Evolutionary conservation across 139 green algal genomes (phyloP).

Genomic region (Nannochloris sp.): DNA sequence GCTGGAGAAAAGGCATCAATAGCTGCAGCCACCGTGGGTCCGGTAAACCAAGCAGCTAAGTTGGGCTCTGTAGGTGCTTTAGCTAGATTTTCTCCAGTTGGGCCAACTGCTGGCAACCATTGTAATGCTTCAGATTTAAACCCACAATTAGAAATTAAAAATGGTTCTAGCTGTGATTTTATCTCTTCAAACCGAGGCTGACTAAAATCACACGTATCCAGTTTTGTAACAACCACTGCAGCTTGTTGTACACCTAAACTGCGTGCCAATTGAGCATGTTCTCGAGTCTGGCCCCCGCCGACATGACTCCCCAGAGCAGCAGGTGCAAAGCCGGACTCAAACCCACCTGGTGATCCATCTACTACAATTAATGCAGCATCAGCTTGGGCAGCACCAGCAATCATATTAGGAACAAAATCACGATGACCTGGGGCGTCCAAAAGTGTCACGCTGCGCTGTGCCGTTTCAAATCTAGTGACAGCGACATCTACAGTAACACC

Average conservation of each 20-base stretch:
- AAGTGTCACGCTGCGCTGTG: constrained; percentile 54
- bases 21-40: constrained; percentile 48
- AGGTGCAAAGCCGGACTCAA: constrained; percentile 86
- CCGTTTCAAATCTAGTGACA: constrained; percentile 46
- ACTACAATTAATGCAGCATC: constrained; percentile 93
- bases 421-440: constrained; percentile 93
- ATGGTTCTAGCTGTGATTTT: constrained; percentile 59
- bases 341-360: constrained; percentile 82
- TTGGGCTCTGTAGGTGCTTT: constrained; percentile 21
- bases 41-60: constrained; percentile 49
- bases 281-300: constrained; percentile 79
- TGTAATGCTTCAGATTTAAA: constrained; percentile 60
- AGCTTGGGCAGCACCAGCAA: constrained; percentile 70
- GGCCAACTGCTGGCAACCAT: constrained; percentile 80
- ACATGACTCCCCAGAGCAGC: constrained; percentile 2
- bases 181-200: constrained; percentile 76
- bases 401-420: constrained; percentile 98
- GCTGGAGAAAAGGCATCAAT: constrained; percentile 68
- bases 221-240: constrained; percentile 84
- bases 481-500: constrained; percentile 96
- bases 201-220: constrained; percentile 68
- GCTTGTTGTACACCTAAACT: constrained; percentile 80
- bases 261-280: constrained; percentile 89
- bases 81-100: constrained; percentile 75
- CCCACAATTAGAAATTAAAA: constrained; percentile 63